phyloP scores from a whole-genome alignment of 2,329 filamentous ascomycete genomes.

The Colletotrichum cuscutae region DNA sequence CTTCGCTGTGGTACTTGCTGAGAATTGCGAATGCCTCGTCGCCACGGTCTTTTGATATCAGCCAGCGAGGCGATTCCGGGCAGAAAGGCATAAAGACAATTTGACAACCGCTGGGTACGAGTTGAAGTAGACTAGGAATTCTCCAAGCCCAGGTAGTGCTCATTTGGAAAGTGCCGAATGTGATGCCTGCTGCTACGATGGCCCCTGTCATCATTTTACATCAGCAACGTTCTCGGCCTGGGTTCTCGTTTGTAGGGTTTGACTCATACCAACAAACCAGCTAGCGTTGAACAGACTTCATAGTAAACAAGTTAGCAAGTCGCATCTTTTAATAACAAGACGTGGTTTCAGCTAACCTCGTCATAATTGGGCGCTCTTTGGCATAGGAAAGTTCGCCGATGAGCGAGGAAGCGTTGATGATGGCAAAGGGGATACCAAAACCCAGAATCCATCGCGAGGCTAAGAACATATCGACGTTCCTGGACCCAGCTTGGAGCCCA shows the following conservation, averaged over 20 bases:
- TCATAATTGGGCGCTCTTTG: constrained; percentile 62
- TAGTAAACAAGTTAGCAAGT: background rate
- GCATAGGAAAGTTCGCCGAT: constrained; percentile 64
- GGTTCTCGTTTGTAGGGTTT: too few species aligned
- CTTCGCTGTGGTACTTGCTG: constrained; percentile 61
- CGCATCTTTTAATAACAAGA: background rate
- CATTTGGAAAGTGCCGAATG: constrained; percentile 26
- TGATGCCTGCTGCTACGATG: constrained; percentile 21
- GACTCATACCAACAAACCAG: constrained; percentile 15
- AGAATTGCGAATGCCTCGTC: constrained; percentile 47
- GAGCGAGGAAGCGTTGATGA: constrained; percentile 60
- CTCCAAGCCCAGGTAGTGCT: constrained; percentile 29
- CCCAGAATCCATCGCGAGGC: constrained; percentile 63
- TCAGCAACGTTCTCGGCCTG: background rate
- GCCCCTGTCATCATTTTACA: background rate
- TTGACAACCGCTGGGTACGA: constrained; percentile 39
- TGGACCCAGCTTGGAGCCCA: constrained; percentile 46
- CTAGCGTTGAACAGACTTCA: constrained; percentile 54
- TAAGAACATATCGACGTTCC: constrained; percentile 58
- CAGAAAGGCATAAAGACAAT: constrained; percentile 47
- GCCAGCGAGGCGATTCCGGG: constrained; percentile 47
- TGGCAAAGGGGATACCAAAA: constrained; percentile 63
- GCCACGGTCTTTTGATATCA: constrained; percentile 43
- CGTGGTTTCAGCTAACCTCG: constrained; percentile 47
- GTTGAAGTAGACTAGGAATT: constrained; percentile 26